These are phyloP conservation scores for Colletotrichum sp. DNA, from an alignment of 2,329 filamentous ascomycete species.

Conservation along the genomic window DNA sequence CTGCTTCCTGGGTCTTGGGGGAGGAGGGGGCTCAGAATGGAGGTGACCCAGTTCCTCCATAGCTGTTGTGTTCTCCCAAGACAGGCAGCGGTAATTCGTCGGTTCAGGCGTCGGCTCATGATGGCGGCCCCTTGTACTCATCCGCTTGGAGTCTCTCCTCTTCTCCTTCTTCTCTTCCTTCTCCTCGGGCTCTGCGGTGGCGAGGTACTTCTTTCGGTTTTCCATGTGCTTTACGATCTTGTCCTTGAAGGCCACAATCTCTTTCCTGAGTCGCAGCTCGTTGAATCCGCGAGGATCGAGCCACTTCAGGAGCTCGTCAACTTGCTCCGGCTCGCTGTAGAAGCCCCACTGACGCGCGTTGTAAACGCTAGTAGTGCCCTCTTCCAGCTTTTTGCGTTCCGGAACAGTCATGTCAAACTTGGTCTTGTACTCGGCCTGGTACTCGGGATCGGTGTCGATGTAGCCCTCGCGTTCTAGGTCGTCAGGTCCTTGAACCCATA, in stretches of 20 bases:
- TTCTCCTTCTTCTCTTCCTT: conserved; percentile 33
- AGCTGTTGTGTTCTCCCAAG: conserved; percentile 63
- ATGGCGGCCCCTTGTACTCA: conserved; percentile 52
- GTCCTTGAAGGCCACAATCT: conserved; percentile 77
- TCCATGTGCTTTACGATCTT: conserved; percentile 82
- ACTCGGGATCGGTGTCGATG: conserved; percentile 75
- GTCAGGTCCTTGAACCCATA: conserved; percentile 97
- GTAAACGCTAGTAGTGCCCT: conserved; percentile 79
- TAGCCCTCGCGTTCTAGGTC: conserved; percentile 86
- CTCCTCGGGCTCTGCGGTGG: conserved; percentile 45
- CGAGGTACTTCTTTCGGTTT: conserved; percentile 76
- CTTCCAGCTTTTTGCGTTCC: conserved; percentile 84
- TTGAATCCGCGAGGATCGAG: conserved; percentile 86
- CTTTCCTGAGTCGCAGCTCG: conserved; percentile 86
- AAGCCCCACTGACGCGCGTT: conserved; percentile 89
- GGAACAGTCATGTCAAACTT: conserved; percentile 83
- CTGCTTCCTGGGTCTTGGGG: conserved; percentile 54
- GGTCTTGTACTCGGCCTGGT: conserved; percentile 76
- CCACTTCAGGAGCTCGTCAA: conserved; percentile 85
- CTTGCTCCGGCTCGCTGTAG: conserved; percentile 78
- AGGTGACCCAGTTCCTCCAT: conserved; percentile 62
- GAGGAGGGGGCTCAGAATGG: conserved; percentile 60
- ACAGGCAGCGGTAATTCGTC: conserved; percentile 53
- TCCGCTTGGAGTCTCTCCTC: conserved; percentile 31
- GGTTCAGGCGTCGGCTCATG: conserved; percentile 51